Conservation (phyloP, 768 basidiomycete genomes). For the Podaxis carcinomalis region DNA sequence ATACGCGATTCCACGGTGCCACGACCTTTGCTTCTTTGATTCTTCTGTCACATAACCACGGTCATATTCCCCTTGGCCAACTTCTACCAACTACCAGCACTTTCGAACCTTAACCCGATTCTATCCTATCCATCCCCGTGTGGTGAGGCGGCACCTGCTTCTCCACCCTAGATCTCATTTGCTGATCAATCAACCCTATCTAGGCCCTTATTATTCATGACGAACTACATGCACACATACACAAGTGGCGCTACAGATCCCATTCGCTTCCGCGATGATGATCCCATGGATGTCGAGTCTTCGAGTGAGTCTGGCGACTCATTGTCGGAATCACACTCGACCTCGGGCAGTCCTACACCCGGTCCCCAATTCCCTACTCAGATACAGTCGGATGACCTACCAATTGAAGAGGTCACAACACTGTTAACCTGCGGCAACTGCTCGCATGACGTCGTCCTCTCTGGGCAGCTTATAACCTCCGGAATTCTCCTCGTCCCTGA, state of each 20-base stretch:
- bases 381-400: neutral
- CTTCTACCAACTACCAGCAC: neutral
- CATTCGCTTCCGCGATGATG: constrained; percentile 9
- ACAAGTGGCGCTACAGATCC: neutral
- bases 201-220: neutral
- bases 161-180: neutral
- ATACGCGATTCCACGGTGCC: neutral
- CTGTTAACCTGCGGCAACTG: constrained; percentile 11
- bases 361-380: neutral
- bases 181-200: neutral
- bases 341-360: constrained; percentile 6
- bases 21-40: neutral
- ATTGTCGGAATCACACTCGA: neutral
- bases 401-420: constrained; percentile 7
- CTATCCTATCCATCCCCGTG: neutral
- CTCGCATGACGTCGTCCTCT: constrained; percentile 9
- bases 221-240: neutral
- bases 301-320: constrained; percentile 6
- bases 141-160: neutral
- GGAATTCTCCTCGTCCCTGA: constrained; percentile 4
- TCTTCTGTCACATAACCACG: neutral
- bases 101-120: neutral
- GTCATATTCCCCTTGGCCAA: neutral
- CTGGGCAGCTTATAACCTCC: constrained; percentile 4
- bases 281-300: constrained; percentile 10